These are phyloP conservation scores for Arthrinium puccinioides DNA, from an alignment of 2,329 filamentous ascomycete species.

Conservation along the genomic window DNA sequence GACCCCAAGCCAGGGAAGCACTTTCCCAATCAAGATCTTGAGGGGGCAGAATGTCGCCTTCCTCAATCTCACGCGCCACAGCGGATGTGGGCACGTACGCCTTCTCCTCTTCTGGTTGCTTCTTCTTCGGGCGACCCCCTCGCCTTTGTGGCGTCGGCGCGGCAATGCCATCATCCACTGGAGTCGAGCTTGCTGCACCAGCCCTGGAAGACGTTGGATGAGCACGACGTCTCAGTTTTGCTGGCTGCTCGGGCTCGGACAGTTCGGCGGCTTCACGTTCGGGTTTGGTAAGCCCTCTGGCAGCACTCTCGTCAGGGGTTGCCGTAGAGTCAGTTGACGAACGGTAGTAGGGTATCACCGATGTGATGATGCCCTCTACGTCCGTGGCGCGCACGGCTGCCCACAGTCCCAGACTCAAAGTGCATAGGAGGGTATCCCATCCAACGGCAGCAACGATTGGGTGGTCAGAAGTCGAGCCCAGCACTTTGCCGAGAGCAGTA, in stretches of 20 bases:
- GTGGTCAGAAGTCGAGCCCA: conserved; percentile 46
- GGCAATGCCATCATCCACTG: conserved; percentile 9
- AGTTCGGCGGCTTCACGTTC: conserved; percentile 10
- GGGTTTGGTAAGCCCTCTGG: conserved; percentile 7
- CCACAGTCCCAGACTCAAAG: conserved; percentile 48
- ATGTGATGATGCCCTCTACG: conserved; percentile 38
- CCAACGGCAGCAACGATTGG: conserved; percentile 49
- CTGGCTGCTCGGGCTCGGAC: conserved; percentile 5
- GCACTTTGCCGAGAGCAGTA: conserved; percentile 35
- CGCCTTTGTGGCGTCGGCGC: conserved; percentile 6
- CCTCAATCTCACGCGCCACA: conserved; percentile 20
- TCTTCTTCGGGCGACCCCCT: conserved; percentile 16
- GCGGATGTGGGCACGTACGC: conserved; percentile 30
- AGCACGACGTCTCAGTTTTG: conserved; percentile 14
- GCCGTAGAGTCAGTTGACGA: not conserved
- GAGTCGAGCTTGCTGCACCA: conserved; percentile 11
- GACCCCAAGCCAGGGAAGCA: conserved; percentile 37
- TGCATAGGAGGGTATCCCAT: conserved; percentile 51
- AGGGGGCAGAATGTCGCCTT: conserved; percentile 34
- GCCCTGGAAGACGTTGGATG: conserved; percentile 11
- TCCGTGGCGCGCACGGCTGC: conserved; percentile 46
- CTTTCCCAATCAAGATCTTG: conserved; percentile 38
- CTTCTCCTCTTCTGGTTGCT: conserved; percentile 19
- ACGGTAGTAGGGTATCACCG: conserved; percentile 24
- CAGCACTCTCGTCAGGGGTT: conserved; percentile 4